Evolutionary conservation across 345 rosid species (phyloP), one percentile per base, ranked within the genome.

Genomic region (Arabis hirsuta): DNA sequence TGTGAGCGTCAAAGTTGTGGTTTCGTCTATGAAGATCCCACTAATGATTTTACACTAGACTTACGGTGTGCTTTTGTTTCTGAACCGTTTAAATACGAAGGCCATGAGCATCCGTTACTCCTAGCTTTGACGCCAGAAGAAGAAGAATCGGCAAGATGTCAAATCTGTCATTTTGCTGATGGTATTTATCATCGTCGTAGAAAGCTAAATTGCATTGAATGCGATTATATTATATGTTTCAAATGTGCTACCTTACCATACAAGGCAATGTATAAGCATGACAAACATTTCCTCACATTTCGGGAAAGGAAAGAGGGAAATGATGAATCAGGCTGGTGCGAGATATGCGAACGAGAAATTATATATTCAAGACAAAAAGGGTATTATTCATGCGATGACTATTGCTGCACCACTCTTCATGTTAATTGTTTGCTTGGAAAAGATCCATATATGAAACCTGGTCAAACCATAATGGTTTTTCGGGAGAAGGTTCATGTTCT

Each of bases 381-480:
- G 72, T 77, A 42, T 5, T 66, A 77, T 47, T 0, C 41, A 3
- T 77, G 77, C 13, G 22, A 54, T 41, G 51, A 38, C 14, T 65
- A 58, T 3, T 26, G 66, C 39, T 32, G 36, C 36, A 32, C 36
- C 36, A 32, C 36, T 32, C 36, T 32, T 6, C 36, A 32, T 68
- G n/a, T 68, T 31, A 2, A 55, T 44, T 68, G 72, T 29, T 14
- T 67, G 31, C 42, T 67, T 20, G 54, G 72, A 12, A 6, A 4
- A 39, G 5, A 27, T 2, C 6, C 3, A 1, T 55, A 42, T 29
- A 43, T 68, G 55, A 42, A 39, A 12, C 62, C 19, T 39, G 62
- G 62, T 27, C 71, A 51, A 3, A 46, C 14, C 20, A 31, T 61
- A 13, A 4, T 4, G 32, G 14, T 0, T 3, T 4, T 16, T 43